phyloP scores from a whole-genome alignment of 2,329 filamentous ascomycete species.

The Torrubiellomyces zombiae region DNA sequence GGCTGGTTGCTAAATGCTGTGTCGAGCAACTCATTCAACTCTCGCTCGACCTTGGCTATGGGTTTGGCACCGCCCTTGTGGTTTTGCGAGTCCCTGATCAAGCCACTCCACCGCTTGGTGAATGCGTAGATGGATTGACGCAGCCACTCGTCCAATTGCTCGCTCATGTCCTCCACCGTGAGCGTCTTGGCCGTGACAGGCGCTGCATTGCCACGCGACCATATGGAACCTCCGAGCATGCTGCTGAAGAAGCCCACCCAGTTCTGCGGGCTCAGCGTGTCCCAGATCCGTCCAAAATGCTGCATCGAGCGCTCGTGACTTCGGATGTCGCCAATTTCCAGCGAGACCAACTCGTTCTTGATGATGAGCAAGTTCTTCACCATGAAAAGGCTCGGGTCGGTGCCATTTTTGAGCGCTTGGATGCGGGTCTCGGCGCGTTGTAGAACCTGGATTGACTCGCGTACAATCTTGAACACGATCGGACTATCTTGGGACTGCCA shows the following conservation, averaged over 20 bases:
- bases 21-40: conserved; percentile 38
- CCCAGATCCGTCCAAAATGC: conserved; percentile 49
- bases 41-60: conserved; percentile 34
- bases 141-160: conserved; percentile 46
- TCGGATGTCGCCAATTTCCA: conserved; percentile 67
- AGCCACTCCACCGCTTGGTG: conserved; percentile 39
- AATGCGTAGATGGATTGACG: conserved; percentile 47
- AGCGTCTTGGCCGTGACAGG: conserved; percentile 21
- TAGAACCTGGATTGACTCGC: conserved; percentile 74
- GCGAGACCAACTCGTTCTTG: conserved; percentile 88
- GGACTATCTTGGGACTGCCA: conserved; percentile 28
- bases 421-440: conserved; percentile 60
- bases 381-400: conserved; percentile 79
- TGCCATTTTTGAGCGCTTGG: conserved; percentile 37
- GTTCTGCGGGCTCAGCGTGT: conserved; percentile 40
- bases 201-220: conserved; percentile 20
- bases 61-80: conserved; percentile 31
- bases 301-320: conserved; percentile 33
- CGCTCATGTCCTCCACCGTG: conserved; percentile 41
- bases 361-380: conserved; percentile 88
- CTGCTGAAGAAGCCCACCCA: conserved; percentile 42
- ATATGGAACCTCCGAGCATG: conserved; percentile 38
- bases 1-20: conserved; percentile 42
- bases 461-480: conserved; percentile 56
- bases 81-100: conserved; percentile 31